Evolutionary conservation across 179 eudicot species (phyloP), one percentile per base, ranked within the genome.

Genomic region (Corrigiola litoralis): DNA sequence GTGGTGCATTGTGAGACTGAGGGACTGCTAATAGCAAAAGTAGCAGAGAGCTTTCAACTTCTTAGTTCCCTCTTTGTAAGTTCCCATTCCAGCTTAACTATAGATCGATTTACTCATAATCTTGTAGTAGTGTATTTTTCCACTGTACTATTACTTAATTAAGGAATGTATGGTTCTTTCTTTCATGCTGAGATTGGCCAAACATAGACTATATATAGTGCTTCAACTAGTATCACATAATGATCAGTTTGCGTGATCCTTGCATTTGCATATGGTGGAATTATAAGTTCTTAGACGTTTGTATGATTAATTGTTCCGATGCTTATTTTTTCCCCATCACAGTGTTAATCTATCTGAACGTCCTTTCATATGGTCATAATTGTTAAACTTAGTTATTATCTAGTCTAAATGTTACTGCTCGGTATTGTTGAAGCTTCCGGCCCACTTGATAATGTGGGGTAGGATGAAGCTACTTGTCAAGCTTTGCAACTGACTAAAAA

Each of bases 391-490:
- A n/a, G n/a, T n/a, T n/a, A n/a, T 20, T 23, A n/a, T 49, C 28
- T 23, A 4, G 3, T 11, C 3, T 49, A 49, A 7, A 49, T 49
- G 24, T 24, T 21, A n/a, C 21, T 47, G 52, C 6, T 47, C 27
- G n/a, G n/a, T 21, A 20, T 48, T 21, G 53, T 24, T 5, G 29
- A 10, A n/a, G n/a, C n/a, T n/a, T n/a, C 25, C 20, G 42, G 42
- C 40, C 33, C 46, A 33, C 37, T 57, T 57, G 48, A 67, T 32
- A 44, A 67, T 67, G 71, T 67, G 33, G 71, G 71, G 27, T 47
- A 24, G 27, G n/a, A 41, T 45, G 24, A 57, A 38, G 42, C 17
- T 5, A 37, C n/a, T 36, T 58, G 56, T 68, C 66, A 11, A 59
- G 59, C 41, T 48, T 59, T 47, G 49, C n/a, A 58, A 37, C 37